phyloP scores from a whole-genome alignment of 495 filamentous ascomycete species.

The Penicillium psychrofluorescens region DNA sequence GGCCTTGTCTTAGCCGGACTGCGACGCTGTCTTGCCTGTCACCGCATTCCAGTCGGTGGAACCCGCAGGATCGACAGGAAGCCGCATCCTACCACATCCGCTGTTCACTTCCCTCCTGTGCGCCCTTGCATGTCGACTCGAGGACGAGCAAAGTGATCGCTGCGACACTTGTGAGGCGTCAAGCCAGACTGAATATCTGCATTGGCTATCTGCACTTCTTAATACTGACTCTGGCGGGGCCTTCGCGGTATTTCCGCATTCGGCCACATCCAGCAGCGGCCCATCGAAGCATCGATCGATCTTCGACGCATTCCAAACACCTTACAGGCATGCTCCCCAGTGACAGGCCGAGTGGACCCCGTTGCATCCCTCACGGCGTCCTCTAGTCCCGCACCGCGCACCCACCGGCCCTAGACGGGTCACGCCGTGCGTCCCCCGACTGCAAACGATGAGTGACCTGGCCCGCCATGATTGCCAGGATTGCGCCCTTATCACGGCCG shows the following conservation, averaged over 20 bases:
- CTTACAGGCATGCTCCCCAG: constrained; percentile 17
- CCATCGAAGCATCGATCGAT: background rate
- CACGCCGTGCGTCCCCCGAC: constrained; percentile 13
- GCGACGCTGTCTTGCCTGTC: background rate
- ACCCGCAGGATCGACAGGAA: too few relatives aligned
- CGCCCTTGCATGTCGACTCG: too few relatives aligned
- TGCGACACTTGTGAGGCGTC: too few relatives aligned
- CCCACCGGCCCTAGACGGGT: constrained; percentile 10
- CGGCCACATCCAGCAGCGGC: background rate
- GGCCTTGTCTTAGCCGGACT: constrained; percentile 2
- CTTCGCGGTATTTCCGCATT: constrained; percentile 2
- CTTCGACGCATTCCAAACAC: constrained; percentile 12
- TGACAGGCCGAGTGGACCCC: constrained; percentile 12
- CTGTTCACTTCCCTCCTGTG: too few relatives aligned
- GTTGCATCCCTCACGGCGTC: constrained; percentile 17
- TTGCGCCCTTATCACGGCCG: constrained; percentile 19
- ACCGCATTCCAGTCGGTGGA: too few relatives aligned
- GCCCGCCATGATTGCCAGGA: constrained; percentile 15
- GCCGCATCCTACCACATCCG: too few relatives aligned
- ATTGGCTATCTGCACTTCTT: too few relatives aligned
- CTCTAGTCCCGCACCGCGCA: constrained; percentile 12
- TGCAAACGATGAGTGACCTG: constrained; percentile 20
- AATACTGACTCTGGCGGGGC: too few relatives aligned
- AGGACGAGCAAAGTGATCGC: too few relatives aligned
- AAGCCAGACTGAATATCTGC: too few relatives aligned